Evolutionary conservation across 768 basidiomycete genomes (phyloP).

Genomic region (Tylopilus balloui): DNA sequence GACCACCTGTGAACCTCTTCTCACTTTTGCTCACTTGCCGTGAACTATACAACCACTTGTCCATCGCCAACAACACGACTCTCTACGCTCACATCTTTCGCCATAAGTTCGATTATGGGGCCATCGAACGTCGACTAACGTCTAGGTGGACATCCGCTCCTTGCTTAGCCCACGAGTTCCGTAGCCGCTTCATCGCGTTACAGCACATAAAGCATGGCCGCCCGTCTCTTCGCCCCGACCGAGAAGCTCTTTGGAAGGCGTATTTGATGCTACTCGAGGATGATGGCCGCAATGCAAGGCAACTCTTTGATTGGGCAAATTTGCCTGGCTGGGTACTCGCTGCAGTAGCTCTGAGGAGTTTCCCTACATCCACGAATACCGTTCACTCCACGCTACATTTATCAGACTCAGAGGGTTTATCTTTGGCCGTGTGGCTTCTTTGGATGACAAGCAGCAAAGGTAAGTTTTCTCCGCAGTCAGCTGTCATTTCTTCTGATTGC

Average conservation of each 20-base stretch:
- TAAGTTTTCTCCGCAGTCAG: slow-evolving; percentile 15
- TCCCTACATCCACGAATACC: background rate
- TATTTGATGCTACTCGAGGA: slow-evolving; percentile 54
- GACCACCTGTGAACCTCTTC: slow-evolving; percentile 41
- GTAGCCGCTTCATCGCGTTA: slow-evolving; percentile 39
- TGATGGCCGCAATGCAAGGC: slow-evolving; percentile 43
- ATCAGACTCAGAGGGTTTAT: slow-evolving; percentile 33
- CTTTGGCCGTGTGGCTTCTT: slow-evolving; percentile 42
- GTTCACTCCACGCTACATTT: slow-evolving; percentile 16
- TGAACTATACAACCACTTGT: slow-evolving; percentile 34
- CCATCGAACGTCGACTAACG: slow-evolving; percentile 38
- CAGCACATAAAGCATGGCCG: slow-evolving; percentile 37
- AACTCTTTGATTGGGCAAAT: slow-evolving; percentile 41
- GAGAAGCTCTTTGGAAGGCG: slow-evolving; percentile 49
- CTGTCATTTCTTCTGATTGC: slow-evolving; percentile 11
- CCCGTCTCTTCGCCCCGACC: slow-evolving; percentile 13
- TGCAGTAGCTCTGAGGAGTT: slow-evolving; percentile 12
- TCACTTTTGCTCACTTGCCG: slow-evolving; percentile 39
- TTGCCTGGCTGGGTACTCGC: slow-evolving; percentile 28
- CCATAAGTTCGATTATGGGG: slow-evolving; percentile 41
- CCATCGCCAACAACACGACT: slow-evolving; percentile 32
- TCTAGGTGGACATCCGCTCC: slow-evolving; percentile 35
- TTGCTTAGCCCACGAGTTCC: slow-evolving; percentile 41
- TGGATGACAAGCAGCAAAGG: slow-evolving; percentile 45
- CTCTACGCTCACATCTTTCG: slow-evolving; percentile 44